Conservation (phyloP, 495 filamentous ascomycete species). For the Melanomma pulvis-pyrius region DNA sequence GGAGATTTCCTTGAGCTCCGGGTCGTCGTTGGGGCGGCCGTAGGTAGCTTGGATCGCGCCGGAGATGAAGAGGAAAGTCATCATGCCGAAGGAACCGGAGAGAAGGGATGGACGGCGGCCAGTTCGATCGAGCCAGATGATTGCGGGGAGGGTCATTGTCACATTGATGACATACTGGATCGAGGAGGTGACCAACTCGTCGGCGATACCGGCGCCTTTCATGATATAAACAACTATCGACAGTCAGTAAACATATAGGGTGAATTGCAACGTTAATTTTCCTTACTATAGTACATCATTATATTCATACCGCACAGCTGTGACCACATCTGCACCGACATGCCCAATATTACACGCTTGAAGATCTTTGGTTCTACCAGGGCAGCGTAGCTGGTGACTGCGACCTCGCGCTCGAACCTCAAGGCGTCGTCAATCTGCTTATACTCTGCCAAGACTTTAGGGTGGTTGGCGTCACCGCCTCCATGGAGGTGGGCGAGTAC, state of each 20-base stretch:
- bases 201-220: conserved; percentile 63
- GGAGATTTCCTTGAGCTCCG: conserved; percentile 29
- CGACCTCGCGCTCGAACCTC: conserved; percentile 63
- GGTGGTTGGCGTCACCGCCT: conserved; percentile 59
- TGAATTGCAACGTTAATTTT: too few species aligned
- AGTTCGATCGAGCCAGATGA: conserved; percentile 47
- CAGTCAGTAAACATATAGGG: conserved; percentile 52
- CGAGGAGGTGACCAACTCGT: conserved; percentile 68
- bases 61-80: conserved; percentile 40
- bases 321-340: conserved; percentile 77
- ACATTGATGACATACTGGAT: conserved; percentile 83
- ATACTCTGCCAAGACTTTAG: conserved; percentile 66
- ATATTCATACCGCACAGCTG: conserved; percentile 77
- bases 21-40: conserved; percentile 34
- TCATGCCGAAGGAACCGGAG: conserved; percentile 41
- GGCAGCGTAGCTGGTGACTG: conserved; percentile 58
- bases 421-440: conserved; percentile 68
- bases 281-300: too few species aligned
- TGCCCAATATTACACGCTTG: conserved; percentile 69
- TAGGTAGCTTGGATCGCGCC: conserved; percentile 38
- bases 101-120: conserved; percentile 41
- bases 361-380: conserved; percentile 65
- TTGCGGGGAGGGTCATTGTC: conserved; percentile 62
- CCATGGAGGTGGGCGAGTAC: conserved; percentile 70
- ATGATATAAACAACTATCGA: conserved; percentile 78